These are phyloP conservation scores for Blastomyces gilchristii DNA, from an alignment of 2,329 filamentous ascomycete species.

Conservation along the genomic window DNA sequence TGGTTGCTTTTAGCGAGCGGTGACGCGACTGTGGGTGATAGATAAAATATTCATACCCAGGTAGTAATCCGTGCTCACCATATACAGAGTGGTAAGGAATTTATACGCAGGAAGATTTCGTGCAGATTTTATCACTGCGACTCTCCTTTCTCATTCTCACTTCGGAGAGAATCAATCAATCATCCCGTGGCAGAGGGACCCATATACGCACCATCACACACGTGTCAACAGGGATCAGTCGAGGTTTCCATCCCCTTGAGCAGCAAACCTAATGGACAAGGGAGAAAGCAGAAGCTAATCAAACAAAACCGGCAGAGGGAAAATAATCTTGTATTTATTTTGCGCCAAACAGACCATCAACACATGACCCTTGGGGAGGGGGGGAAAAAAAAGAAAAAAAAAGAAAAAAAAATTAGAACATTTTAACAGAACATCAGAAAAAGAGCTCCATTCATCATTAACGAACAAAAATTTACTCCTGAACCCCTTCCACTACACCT, in stretches of 20 bases:
- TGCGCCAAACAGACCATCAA: not conserved
- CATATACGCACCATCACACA: not conserved
- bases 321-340: constrained; percentile 8
- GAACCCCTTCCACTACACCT: constrained; percentile 33
- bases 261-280: not conserved
- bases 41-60: not conserved
- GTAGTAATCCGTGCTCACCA: too few relatives aligned
- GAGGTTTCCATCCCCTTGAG: not conserved
- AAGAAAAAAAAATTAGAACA: not conserved
- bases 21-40: not conserved
- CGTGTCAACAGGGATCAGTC: not conserved
- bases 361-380: constrained; percentile 6
- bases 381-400: not conserved
- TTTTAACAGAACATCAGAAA: not conserved
- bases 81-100: not conserved
- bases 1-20: not conserved
- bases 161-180: not conserved
- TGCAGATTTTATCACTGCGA: not conserved
- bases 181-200: too few relatives aligned
- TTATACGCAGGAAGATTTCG: not conserved
- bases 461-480: constrained; percentile 32
- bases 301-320: constrained; percentile 7
- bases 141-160: not conserved
- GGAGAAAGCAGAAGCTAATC: not conserved
- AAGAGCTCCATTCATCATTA: not conserved